These are phyloP conservation scores for Leccinum griseonigrum DNA, from an alignment of 1,284 basidiomycete genomes.

Conservation along the genomic window DNA sequence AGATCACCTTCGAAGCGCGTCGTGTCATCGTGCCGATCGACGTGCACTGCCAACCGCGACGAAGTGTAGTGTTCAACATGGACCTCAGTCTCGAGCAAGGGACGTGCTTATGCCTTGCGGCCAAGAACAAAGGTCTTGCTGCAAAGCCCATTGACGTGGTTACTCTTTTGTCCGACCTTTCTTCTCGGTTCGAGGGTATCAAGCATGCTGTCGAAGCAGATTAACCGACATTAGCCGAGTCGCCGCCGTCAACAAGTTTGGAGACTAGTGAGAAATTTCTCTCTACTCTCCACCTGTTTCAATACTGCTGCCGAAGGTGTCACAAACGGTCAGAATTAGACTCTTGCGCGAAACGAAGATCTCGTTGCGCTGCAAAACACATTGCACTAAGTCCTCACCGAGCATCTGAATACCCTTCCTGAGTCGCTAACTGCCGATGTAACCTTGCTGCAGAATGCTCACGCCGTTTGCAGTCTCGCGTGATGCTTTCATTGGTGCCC, in stretches of 20 bases:
- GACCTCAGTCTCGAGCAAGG: slow-evolving; percentile 53
- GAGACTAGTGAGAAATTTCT: slow-evolving; percentile 28
- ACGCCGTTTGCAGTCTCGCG: slow-evolving; percentile 54
- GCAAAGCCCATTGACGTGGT: slow-evolving; percentile 36
- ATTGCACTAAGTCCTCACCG: slow-evolving; percentile 49
- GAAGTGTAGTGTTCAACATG: slow-evolving; percentile 52
- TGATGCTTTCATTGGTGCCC: slow-evolving; percentile 38
- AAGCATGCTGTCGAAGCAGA: slow-evolving; percentile 37
- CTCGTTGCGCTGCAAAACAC: slow-evolving; percentile 36
- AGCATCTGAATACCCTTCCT: slow-evolving; percentile 57
- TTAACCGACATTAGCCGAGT: slow-evolving; percentile 3
- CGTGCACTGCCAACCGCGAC: slow-evolving; percentile 70
- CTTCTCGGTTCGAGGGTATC: slow-evolving; percentile 39
- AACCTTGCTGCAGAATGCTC: slow-evolving; percentile 53
- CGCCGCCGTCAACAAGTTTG: slow-evolving; percentile 24
- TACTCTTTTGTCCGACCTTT: slow-evolving; percentile 41
- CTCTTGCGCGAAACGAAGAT: slow-evolving; percentile 46
- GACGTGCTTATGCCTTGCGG: slow-evolving; percentile 50
- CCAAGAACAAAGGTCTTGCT: slow-evolving; percentile 37
- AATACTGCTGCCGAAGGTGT: slow-evolving; percentile 43
- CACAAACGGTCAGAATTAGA: slow-evolving; percentile 40
- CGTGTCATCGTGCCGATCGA: slow-evolving; percentile 71
- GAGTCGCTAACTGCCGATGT: slow-evolving; percentile 54
- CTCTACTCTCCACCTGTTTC: slow-evolving; percentile 39
- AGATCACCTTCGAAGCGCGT: slow-evolving; percentile 65